Evolutionary conservation across 257 asterid species (phyloP).

Genomic region (Lithospermum erythrorhizon): DNA sequence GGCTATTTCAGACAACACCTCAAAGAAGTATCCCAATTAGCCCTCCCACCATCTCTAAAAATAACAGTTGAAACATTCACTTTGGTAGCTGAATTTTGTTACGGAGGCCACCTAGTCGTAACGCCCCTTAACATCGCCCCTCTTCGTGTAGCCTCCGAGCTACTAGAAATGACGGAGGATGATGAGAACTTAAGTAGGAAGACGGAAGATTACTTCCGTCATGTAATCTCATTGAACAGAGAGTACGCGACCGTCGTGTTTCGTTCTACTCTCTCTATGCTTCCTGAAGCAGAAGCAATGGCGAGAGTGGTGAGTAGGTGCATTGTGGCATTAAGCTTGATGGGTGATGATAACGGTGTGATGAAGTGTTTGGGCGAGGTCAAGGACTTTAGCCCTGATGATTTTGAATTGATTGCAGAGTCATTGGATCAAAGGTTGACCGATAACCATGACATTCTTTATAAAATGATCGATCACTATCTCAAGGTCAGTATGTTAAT

Average conservation of each 20-base stretch:
- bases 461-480: conserved; percentile 53
- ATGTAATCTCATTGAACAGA: conserved; percentile 32
- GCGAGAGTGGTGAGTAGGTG: conserved; percentile 60
- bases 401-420: conserved; percentile 40
- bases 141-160: conserved; percentile 63
- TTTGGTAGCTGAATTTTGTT: conserved; percentile 50
- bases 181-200: conserved; percentile 36
- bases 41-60: conserved; percentile 69
- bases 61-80: conserved; percentile 68
- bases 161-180: conserved; percentile 53
- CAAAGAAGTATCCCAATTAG: conserved; percentile 39
- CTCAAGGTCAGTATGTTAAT: conserved; percentile 34
- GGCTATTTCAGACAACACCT: conserved; percentile 49
- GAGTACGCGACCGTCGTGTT: conserved; percentile 51
- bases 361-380: conserved; percentile 33
- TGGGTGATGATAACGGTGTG: conserved; percentile 31
- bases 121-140: conserved; percentile 80
- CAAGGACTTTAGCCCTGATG: conserved; percentile 23
- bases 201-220: conserved; percentile 63
- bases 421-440: conserved; percentile 44
- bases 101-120: conserved; percentile 41
- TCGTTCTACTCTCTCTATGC: conserved; percentile 42
- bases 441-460: conserved; percentile 57
- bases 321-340: conserved; percentile 53
- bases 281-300: conserved; percentile 68